Evolutionary conservation across 208 protist species (phyloP).

Genomic region (Borovskyia barvae): DNA sequence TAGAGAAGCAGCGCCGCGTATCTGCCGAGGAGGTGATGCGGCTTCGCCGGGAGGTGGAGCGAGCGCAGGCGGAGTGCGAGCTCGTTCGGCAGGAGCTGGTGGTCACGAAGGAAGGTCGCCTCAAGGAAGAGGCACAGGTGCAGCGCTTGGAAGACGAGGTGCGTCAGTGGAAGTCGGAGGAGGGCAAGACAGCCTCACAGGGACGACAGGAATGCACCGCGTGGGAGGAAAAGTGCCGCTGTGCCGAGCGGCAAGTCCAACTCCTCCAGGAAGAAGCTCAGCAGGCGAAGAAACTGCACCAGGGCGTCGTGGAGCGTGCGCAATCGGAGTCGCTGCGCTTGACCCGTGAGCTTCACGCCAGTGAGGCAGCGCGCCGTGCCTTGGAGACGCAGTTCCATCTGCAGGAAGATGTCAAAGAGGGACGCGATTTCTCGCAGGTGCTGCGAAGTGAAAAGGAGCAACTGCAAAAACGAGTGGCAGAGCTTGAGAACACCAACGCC

Average conservation of each 20-base stretch:
- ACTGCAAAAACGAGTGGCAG: slow-evolving; percentile 62
- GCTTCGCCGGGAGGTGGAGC: slow-evolving; percentile 16
- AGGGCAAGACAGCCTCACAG: slow-evolving; percentile 27
- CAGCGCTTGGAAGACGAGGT: slow-evolving; percentile 36
- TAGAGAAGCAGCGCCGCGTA: slow-evolving; percentile 31
- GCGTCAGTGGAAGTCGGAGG: slow-evolving; percentile 50
- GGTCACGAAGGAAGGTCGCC: slow-evolving; percentile 18
- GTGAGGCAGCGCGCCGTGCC: slow-evolving; percentile 73
- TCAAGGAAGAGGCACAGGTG: slow-evolving; percentile 28
- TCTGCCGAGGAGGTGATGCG: slow-evolving; percentile 23
- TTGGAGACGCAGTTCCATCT: slow-evolving; percentile 77
- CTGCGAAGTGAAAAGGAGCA: slow-evolving; percentile 69
- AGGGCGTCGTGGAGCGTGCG: slow-evolving; percentile 38
- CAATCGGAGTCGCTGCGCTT: slow-evolving; percentile 62
- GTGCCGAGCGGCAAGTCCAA: slow-evolving; percentile 34
- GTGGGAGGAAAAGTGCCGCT: slow-evolving; percentile 40
- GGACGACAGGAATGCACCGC: slow-evolving; percentile 27
- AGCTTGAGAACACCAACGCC: slow-evolving; percentile 79
- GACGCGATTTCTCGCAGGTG: slow-evolving; percentile 32
- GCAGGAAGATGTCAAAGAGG: slow-evolving; percentile 42
- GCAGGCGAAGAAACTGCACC: slow-evolving; percentile 13
- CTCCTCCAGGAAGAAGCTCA: slow-evolving; percentile 36
- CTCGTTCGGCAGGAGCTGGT: slow-evolving; percentile 7
- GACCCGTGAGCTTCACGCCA: slow-evolving; percentile 85
- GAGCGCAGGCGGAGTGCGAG: slow-evolving; percentile 9